These are phyloP conservation scores for Penicillium sp. DNA, from an alignment of 2,329 filamentous ascomycete species.

Conservation along the genomic window DNA sequence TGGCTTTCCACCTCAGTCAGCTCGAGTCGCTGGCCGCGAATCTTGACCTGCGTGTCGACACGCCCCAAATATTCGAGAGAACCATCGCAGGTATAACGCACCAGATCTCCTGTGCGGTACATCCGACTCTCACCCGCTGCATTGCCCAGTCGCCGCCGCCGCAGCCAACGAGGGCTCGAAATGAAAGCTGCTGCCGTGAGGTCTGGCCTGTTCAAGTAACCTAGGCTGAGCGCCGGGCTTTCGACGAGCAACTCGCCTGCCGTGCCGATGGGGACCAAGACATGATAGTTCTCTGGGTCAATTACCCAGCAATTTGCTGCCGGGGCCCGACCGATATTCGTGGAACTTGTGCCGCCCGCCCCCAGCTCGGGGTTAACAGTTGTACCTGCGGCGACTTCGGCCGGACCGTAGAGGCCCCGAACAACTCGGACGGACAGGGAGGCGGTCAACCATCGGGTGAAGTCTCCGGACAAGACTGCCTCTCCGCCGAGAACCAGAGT, in stretches of 20 bases:
- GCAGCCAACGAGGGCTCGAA: background rate
- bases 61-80: background rate
- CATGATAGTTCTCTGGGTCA: background rate
- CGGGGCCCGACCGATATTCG: background rate
- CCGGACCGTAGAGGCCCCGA: background rate
- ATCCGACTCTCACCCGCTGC: background rate
- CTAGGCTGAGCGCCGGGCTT: background rate
- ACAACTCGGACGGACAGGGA: background rate
- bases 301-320: background rate
- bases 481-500: background rate
- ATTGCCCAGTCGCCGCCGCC: background rate
- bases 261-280: background rate
- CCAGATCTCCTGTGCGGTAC: background rate
- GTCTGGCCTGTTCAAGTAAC: background rate
- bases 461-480: background rate
- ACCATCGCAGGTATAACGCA: background rate
- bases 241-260: constrained; percentile 2
- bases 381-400: background rate
- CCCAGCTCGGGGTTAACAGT: background rate
- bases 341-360: background rate
- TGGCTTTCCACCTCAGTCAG: background rate
- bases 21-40: background rate
- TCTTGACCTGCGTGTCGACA: background rate
- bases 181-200: background rate
- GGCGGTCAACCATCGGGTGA: background rate